Evolutionary conservation across 208 protist species (phyloP), one percentile per base, ranked within the genome.

Genomic region (Crithidia fasciculata): DNA sequence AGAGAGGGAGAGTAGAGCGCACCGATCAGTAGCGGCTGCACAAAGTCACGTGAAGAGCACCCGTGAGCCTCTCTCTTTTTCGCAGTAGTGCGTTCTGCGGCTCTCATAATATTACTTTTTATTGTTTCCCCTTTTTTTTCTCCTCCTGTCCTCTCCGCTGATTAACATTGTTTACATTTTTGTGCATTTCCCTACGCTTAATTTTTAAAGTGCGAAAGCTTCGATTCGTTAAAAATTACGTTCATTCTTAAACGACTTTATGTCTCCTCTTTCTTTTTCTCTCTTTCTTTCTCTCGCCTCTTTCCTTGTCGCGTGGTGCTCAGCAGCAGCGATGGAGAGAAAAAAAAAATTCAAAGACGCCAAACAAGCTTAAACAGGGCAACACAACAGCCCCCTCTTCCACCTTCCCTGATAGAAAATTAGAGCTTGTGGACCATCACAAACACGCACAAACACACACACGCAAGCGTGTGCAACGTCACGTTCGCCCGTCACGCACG

Each of bases 401-500:
- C 45, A 2, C 45, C 45, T 28, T 28, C 28, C 28, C 28, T 28
- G 28, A 28, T 28, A 28, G 1, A 28, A 28, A 28, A 28, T 1
- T 28, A 28, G 1, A 28, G 28, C 28, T 28, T 1, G 40, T 0
- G 5, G 1, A 10, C 39, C 4, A 28, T 9, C 39, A 19, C 13
- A 16, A 44, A 62, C 39, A 47, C 36, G 0, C 55, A 59, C n/a
- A 18, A 7, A 47, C 39, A 62, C n/a, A 28, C n/a, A 52, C 41
- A 47, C 0, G 16, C 1, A 10, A 12, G 28, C 28, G 28, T 28
- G 28, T 28, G 28, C 28, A 28, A 28, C 28, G 28, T 28, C 28
- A 28, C 28, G 28, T 28, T 28, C 28, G 28, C 28, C 60, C 73
- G 63, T 39, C 79, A 61, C 36, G 85, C 81, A 3, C 91, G 86